These are phyloP conservation scores for Apiospora kogelbergensis DNA, from an alignment of 2,329 filamentous ascomycete species.

Conservation along the genomic window DNA sequence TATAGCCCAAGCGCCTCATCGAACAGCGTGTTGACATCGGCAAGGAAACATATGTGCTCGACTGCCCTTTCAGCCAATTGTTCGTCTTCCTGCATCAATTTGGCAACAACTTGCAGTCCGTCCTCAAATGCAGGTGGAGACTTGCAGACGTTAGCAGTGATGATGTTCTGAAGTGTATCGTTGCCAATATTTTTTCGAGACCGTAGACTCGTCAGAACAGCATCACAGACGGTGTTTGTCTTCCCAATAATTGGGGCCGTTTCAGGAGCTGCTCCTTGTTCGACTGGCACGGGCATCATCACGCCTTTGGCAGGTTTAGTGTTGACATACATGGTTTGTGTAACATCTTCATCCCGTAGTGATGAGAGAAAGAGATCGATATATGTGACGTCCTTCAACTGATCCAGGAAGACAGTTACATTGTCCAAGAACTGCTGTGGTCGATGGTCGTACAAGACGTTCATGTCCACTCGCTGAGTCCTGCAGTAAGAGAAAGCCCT, in stretches of 20 bases:
- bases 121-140: conserved; percentile 85
- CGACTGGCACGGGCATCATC: conserved; percentile 17
- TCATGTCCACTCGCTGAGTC: conserved; percentile 95
- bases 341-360: conserved; percentile 86
- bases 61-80: conserved; percentile 83
- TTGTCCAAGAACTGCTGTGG: conserved; percentile 80
- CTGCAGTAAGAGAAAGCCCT: conserved; percentile 85
- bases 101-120: conserved; percentile 76
- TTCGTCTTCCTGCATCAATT: conserved; percentile 66
- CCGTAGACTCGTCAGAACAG: conserved; percentile 69
- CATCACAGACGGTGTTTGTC: conserved; percentile 85
- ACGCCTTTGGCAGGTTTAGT: conserved; percentile 56
- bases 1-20: conserved; percentile 89
- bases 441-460: conserved; percentile 92
- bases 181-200: conserved; percentile 59
- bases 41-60: conserved; percentile 96
- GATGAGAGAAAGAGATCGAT: conserved; percentile 92
- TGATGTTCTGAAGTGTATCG: conserved; percentile 73
- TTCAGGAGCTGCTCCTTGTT: neutral
- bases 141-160: conserved; percentile 95
- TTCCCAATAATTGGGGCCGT: conserved; percentile 51
- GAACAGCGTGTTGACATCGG: conserved; percentile 89
- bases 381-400: conserved; percentile 77
- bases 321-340: conserved; percentile 89
- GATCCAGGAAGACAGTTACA: conserved; percentile 75